Conservation (phyloP, 148 eudicot genomes). For the Amaranthus palmeri region DNA sequence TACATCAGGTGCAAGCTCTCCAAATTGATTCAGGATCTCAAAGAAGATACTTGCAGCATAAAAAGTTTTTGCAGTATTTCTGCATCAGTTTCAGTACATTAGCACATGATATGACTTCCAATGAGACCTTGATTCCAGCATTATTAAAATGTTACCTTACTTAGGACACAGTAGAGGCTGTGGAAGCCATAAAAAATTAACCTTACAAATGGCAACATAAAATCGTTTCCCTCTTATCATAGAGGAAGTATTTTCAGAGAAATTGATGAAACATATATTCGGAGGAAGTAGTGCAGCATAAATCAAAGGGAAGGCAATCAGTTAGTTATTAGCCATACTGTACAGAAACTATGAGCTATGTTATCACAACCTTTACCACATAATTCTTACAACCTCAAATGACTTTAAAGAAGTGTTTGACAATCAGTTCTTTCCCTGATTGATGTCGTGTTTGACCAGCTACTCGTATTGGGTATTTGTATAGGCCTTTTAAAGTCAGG, state of each 20-base stretch:
- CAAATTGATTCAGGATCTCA: slow-evolving; percentile 93
- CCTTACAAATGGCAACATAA: background rate
- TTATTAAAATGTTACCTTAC: background rate
- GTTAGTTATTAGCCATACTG: too few species aligned
- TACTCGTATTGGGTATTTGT: too few species aligned
- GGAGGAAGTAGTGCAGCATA: background rate
- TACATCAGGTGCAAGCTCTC: slow-evolving; percentile 79
- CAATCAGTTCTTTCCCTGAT: too few species aligned
- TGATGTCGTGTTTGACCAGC: too few species aligned
- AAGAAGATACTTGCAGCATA: slow-evolving; percentile 98
- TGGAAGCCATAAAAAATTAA: background rate
- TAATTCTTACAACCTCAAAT: too few species aligned
- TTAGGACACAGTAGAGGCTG: background rate
- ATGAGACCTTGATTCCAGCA: background rate
- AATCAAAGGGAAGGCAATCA: background rate
- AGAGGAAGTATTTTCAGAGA: background rate
- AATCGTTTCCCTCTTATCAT: background rate
- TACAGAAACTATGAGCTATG: too few species aligned
- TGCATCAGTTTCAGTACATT: slow-evolving; percentile 28
- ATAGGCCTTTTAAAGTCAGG: too few species aligned
- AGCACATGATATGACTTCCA: slow-evolving; percentile 7
- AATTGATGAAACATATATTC: background rate
- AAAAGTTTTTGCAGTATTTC: slow-evolving; percentile 91
- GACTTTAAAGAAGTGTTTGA: too few species aligned
- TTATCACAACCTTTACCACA: too few species aligned